Evolutionary conservation across 2,329 filamentous ascomycete genomes (phyloP).

Genomic region (Aspergillus candidus): DNA sequence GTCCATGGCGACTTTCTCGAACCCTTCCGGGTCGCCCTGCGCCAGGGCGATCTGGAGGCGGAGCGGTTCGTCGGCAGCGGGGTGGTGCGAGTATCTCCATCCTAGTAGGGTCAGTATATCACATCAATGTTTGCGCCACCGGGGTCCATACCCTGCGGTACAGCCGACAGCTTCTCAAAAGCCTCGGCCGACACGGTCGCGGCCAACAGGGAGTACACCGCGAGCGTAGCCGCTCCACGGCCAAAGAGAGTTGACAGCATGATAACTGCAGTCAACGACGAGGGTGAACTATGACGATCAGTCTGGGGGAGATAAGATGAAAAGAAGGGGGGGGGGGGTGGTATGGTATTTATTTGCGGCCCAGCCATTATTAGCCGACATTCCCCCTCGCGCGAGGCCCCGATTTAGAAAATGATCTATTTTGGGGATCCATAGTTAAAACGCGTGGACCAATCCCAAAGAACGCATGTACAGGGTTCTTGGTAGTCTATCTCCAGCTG

Average conservation of each 20-base stretch:
- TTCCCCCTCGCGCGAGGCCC: too few species aligned
- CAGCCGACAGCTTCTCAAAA: slow-evolving; percentile 29
- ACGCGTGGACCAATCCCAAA: too few species aligned
- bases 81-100: slow-evolving; percentile 28
- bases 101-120: slow-evolving; percentile 9
- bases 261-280: slow-evolving; percentile 2
- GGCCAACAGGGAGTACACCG: slow-evolving; percentile 22
- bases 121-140: neutral
- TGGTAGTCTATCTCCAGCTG: too few species aligned
- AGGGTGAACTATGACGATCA: neutral
- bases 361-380: too few species aligned
- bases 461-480: too few species aligned
- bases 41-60: slow-evolving; percentile 32
- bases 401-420: too few species aligned
- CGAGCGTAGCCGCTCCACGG: slow-evolving; percentile 25
- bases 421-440: too few species aligned
- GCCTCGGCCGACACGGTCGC: slow-evolving; percentile 26
- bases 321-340: neutral
- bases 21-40: slow-evolving; percentile 28
- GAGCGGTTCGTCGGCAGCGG: slow-evolving; percentile 21
- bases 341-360: neutral
- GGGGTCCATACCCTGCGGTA: slow-evolving; percentile 28
- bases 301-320: neutral
- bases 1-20: slow-evolving; percentile 44
- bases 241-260: slow-evolving; percentile 24